Evolutionary conservation across 352 stramenopile genomes (phyloP), one percentile per base, ranked within the genome.

Genomic region (Thalassiosira mediterranea): DNA sequence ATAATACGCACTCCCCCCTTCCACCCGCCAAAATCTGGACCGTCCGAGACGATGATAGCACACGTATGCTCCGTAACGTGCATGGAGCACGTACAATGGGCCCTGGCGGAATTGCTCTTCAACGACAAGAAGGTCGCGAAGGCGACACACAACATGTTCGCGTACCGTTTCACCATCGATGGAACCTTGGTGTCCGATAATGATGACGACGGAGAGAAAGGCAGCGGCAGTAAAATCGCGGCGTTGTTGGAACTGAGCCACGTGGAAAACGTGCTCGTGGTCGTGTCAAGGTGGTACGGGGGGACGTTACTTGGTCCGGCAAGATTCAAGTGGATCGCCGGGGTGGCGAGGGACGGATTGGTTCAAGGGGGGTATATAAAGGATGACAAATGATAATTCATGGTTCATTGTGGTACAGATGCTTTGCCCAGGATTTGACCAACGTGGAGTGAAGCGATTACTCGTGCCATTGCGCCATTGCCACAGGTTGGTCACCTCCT

Each of bases 131-230:
- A 84, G 46, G 73, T 86, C 5, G 63, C 34, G 28, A 81, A 78
- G 47, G 81, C 77, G 13, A 61, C 53, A 17, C 81, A 89, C 54
- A 89, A 89, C 25, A 89, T 89, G 81, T 79, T 87, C 68, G 83
- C 83, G 5, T 90, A 87, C 79, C 59, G 76, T 44, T 86, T 88
- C 56, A 47, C 15, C 17, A 66, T 13, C 25, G 34, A 19, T 17
- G 34, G 23, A 10, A 28, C 29, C 31, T 46, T 85, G n/a, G 51
- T 79, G 17, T 52, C 57, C 42, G 87, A 93, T 56, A 90, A 90
- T 70, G 84, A 91, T 65, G 87, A 93, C 65, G 83, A 93, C 62
- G 87, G 87, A 23, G 87, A 93, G 70, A 78, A 90, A 31, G 86
- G 74, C 10, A 66, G 81, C 3, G 88, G 88, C 0, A 60, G 54